Conservation (phyloP, 768 basidiomycete species). For the Rhodotorula graminis region DNA sequence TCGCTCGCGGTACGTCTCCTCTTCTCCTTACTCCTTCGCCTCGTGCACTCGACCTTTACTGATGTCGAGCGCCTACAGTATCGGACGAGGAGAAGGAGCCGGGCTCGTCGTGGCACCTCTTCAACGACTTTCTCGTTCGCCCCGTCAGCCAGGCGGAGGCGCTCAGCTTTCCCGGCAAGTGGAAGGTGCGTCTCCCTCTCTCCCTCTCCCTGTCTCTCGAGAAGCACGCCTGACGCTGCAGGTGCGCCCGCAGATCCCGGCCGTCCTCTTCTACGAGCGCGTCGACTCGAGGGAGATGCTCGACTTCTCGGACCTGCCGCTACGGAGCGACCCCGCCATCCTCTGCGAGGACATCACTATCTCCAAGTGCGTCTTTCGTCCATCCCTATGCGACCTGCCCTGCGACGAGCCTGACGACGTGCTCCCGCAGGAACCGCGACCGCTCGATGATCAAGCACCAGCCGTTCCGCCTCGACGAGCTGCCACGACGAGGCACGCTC, state of each 20-base stretch:
- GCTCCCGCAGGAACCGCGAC: constrained; percentile 64
- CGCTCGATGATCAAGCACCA: constrained; percentile 69
- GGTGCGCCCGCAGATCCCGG: constrained; percentile 59
- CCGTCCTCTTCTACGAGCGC: constrained; percentile 84
- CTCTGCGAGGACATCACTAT: constrained; percentile 70
- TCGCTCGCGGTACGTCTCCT: constrained; percentile 56
- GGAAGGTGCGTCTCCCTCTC: constrained; percentile 68
- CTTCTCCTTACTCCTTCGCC: neutral
- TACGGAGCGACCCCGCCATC: constrained; percentile 65
- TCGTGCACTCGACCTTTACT: neutral
- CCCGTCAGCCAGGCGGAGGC: constrained; percentile 83
- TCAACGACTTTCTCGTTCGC: constrained; percentile 91
- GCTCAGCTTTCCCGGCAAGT: constrained; percentile 74
- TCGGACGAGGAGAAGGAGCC: constrained; percentile 49
- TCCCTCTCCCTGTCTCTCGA: too few species aligned
- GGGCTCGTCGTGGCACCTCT: constrained; percentile 75
- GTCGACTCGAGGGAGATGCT: constrained; percentile 58
- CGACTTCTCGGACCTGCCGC: constrained; percentile 63
- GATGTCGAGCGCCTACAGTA: neutral
- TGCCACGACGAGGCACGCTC: constrained; percentile 77
- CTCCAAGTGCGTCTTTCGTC: constrained; percentile 57
- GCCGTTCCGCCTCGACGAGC: constrained; percentile 63
- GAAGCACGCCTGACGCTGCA: too few species aligned
- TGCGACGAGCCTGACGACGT: neutral
- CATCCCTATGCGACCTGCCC: neutral